Evolutionary conservation across 148 eudicot species (phyloP), one percentile per base, ranked within the genome.

Genomic region (Gaultheria prostrata): DNA sequence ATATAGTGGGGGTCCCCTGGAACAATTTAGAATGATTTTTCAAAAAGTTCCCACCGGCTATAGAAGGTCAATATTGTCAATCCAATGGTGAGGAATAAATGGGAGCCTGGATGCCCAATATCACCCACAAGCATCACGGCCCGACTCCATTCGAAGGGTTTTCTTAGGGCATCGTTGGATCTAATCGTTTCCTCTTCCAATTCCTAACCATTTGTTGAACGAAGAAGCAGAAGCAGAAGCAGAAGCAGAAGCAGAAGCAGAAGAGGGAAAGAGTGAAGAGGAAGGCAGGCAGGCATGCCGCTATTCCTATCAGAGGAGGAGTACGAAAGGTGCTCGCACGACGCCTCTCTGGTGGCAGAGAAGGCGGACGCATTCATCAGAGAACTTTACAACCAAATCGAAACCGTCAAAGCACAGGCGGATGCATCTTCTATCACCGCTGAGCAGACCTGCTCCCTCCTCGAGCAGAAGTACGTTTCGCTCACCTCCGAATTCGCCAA

Each of bases 391-490:
- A 83, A 86, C 20, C 92, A 93, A 65, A 86, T 95, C 57, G 98
- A 97, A 51, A 92, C 98, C 56, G 93, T 88, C 33, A 92, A 84
- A 80, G 99, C 98, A 10, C 91, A 93, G 87, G 92, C 94, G 1
- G 98, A 97, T 61, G 98, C 98, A 20, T 88, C 94, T 7, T 54
- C 96, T 18, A 92, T 97, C 61, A 97, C 96, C 32, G 95, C 93
- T n/a, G 99, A 97, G 85, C 99, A 97, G 78, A 93, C 95, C 0
- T 95, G 99, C 83, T 91, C 99, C 1, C 82, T 91, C 61, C 92
- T 93, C 80, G 99, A 95, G 83, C 96, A 97, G 85, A 93, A 92
- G 83, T 92, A 86, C 79, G 85, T 97, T 10, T 92, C 96, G 6
- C 96, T 97, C 63, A 86, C 94, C 30, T 84, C 92, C 18, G 97